Conservation (phyloP, 129 eudicot species). For the Chrysanthemum seticuspe region DNA sequence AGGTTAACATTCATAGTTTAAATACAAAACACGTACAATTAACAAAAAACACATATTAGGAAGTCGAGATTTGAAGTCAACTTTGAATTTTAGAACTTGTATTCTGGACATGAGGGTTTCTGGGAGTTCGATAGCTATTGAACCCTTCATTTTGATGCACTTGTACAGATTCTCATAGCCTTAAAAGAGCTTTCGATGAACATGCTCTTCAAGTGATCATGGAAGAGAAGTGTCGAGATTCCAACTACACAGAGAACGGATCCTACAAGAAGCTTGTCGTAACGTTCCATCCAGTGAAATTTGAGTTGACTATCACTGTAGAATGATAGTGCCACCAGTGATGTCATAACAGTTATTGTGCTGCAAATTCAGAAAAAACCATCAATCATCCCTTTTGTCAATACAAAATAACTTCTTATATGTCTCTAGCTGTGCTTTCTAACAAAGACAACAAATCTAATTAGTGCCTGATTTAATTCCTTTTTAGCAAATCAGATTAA, state of each 20-base stretch:
- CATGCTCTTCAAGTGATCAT: conserved; percentile 39
- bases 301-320: conserved; percentile 94
- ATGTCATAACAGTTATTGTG: conserved; percentile 96
- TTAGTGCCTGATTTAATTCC: no score
- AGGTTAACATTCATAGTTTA: no score
- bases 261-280: conserved; percentile 98
- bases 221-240: conserved; percentile 78
- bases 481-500: no score
- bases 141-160: no score
- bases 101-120: no score
- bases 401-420: neutral
- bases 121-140: no score
- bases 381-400: neutral
- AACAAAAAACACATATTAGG: no score
- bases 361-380: conserved; percentile 47
- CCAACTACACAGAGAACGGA: conserved; percentile 94
- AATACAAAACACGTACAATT: no score
- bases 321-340: conserved; percentile 92
- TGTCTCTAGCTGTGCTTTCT: neutral
- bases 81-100: no score
- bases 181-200: conserved; percentile 60
- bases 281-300: conserved; percentile 97
- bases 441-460: no score
- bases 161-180: conserved; percentile 40
- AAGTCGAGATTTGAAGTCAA: no score